Evolutionary conservation across 2,329 filamentous ascomycete species (phyloP), one percentile per base, ranked within the genome.

Genomic region (Cladophialophora psammophila): DNA sequence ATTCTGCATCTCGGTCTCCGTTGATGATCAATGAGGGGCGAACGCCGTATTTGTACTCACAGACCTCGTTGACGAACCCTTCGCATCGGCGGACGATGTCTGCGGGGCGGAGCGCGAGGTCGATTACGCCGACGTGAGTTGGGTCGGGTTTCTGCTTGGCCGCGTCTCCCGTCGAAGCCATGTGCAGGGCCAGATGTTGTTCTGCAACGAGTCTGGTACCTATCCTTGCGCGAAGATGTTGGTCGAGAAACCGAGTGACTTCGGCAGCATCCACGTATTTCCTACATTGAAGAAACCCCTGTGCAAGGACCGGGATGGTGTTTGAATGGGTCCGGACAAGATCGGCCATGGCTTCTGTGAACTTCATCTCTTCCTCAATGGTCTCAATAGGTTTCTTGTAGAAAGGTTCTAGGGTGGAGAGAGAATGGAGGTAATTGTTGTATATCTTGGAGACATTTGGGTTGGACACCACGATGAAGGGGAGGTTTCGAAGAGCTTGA

Each of bases 401-500:
- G 75, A 94, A 97, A 5, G 94, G 94, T 3, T 98, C 86, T 15
- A 99, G 85, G 0, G 93, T 96, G 1, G 92, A 94, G 20, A 99
- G 84, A 2, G 93, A 97, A 79, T 97, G 94, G 53, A 96, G 85
- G 79, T 99, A 99, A 80, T 97, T 98, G 79, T 92, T 90, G 83
- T 98, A 97, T 71, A 99, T 99, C 74, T 91, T 90, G 32, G 90
- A 91, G 73, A 99, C 93, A 77, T 97, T 93, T 0, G 93, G 92
- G 77, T 99, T 98, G n/a, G 94, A 94, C 32, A 99, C 95, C 63
- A 99, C 94, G 71, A 99, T 98, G 79, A 94, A 99, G 0, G 95
- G 95, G 8, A 99, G 87, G 77, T 96, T 97, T 70, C 94, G 90
- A 18, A 99, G 84, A 52, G 93, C 93, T 78, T 97, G 92, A 71